Conservation (phyloP, 371 early-diverging fungal species). For the Lichtheimia corymbifera region DNA sequence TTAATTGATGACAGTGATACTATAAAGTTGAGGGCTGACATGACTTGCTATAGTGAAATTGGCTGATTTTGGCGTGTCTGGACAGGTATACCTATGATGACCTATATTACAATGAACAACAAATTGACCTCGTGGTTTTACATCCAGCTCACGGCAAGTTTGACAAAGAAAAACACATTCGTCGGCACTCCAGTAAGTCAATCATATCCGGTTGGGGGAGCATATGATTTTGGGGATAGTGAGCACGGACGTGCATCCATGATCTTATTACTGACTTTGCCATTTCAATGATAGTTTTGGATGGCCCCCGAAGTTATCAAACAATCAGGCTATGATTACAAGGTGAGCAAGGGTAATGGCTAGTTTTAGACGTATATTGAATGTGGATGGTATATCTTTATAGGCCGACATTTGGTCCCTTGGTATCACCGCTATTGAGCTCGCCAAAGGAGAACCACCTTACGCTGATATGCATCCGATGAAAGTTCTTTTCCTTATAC, state of each 20-base stretch:
- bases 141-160: slow-evolving; percentile 80
- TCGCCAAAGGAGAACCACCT: slow-evolving; percentile 94
- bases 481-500: slow-evolving; percentile 92
- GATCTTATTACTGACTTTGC: neutral
- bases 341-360: slow-evolving; percentile 36
- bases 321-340: slow-evolving; percentile 93
- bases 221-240: too few species aligned
- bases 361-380: neutral
- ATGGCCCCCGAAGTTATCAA: slow-evolving; percentile 99
- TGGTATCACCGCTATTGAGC: slow-evolving; percentile 97
- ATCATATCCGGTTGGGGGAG: neutral
- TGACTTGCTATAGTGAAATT: slow-evolving; percentile 70
- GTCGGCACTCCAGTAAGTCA: slow-evolving; percentile 94
- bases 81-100: slow-evolving; percentile 59
- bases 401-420: slow-evolving; percentile 98
- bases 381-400: neutral
- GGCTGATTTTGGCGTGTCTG: slow-evolving; percentile 98
- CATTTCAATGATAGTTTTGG: slow-evolving; percentile 67
- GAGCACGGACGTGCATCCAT: neutral
- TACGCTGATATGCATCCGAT: slow-evolving; percentile 91
- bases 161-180: slow-evolving; percentile 96
- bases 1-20: too few species aligned
- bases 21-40: too few species aligned
- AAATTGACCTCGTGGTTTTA: slow-evolving; percentile 2
- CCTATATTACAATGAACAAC: too few species aligned